Evolutionary conservation across 805 yeast species (phyloP).

Genomic region (Saturnispora ahearnii): DNA sequence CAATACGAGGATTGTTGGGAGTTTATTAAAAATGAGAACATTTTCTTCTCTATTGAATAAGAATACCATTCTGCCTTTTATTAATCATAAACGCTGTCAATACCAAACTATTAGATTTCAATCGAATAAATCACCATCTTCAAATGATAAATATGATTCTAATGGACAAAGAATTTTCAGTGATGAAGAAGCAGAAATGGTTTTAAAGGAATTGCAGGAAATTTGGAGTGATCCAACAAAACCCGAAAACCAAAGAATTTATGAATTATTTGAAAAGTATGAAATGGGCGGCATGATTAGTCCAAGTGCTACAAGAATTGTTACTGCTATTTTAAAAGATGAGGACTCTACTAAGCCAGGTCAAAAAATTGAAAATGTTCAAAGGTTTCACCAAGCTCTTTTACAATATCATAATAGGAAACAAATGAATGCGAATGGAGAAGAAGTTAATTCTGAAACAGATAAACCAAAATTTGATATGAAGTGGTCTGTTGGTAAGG

Average conservation of each 20-base stretch:
- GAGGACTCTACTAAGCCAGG: slow-evolving; percentile 20
- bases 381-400: slow-evolving; percentile 23
- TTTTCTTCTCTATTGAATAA: background rate
- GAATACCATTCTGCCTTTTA: background rate
- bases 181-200: slow-evolving; percentile 22
- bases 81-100: background rate
- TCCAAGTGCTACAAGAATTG: slow-evolving; percentile 23
- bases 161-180: slow-evolving; percentile 22
- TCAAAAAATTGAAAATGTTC: slow-evolving; percentile 25
- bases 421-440: slow-evolving; percentile 19
- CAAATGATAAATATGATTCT: slow-evolving; percentile 16
- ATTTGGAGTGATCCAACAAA: slow-evolving; percentile 21
- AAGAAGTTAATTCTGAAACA: slow-evolving; percentile 9
- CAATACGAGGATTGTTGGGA: background rate
- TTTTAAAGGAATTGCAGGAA: slow-evolving; percentile 19
- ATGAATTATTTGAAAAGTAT: slow-evolving; percentile 20
- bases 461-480: slow-evolving; percentile 7
- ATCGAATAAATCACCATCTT: slow-evolving; percentile 10
- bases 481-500: slow-evolving; percentile 5
- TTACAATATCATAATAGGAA: slow-evolving; percentile 25
- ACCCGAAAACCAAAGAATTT: slow-evolving; percentile 14
- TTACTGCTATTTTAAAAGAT: slow-evolving; percentile 23
- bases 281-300: slow-evolving; percentile 27
- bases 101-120: slow-evolving; percentile 7
- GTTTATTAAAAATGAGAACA: background rate